Evolutionary conservation across 345 rosid genomes (phyloP).

Genomic region (Pugionium dolabratum): DNA sequence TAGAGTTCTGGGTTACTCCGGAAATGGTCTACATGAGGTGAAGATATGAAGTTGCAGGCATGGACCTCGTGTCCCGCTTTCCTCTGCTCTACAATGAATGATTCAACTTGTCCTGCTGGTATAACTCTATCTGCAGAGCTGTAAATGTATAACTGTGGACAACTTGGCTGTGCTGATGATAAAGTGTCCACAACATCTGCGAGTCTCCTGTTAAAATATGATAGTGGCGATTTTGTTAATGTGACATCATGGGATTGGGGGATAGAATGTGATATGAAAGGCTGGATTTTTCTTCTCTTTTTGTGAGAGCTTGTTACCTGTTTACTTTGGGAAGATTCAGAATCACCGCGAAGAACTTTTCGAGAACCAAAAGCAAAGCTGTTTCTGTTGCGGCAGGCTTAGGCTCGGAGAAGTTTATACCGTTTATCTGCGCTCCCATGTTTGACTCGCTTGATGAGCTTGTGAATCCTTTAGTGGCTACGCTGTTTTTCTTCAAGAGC

Average conservation of each 20-base stretch:
- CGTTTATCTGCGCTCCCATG: constrained; percentile 30
- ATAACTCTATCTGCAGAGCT: constrained; percentile 96
- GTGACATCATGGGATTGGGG: not conserved
- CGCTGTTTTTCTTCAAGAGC: constrained; percentile 78
- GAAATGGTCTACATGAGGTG: constrained; percentile 98
- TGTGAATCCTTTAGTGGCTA: constrained; percentile 68
- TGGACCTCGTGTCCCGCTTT: constrained; percentile 75
- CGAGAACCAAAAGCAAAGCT: constrained; percentile 75
- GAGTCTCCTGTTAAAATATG: constrained; percentile 66
- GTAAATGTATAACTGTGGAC: constrained; percentile 94
- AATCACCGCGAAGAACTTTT: constrained; percentile 73
- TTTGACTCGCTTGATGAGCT: constrained; percentile 39
- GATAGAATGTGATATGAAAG: not conserved
- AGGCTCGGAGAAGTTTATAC: constrained; percentile 45
- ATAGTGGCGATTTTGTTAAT: not conserved
- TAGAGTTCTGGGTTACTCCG: constrained; percentile 87
- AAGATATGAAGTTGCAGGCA: constrained; percentile 88
- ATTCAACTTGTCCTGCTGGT: constrained; percentile 76
- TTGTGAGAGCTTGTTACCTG: constrained; percentile 51
- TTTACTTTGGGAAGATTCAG: constrained; percentile 81
- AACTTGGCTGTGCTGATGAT: constrained; percentile 75
- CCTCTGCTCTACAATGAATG: constrained; percentile 80
- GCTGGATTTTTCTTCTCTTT: not conserved
- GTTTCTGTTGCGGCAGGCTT: constrained; percentile 79
- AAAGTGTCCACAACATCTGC: constrained; percentile 60